phyloP scores from a whole-genome alignment of 768 basidiomycete genomes.

The Boletus edulis region DNA sequence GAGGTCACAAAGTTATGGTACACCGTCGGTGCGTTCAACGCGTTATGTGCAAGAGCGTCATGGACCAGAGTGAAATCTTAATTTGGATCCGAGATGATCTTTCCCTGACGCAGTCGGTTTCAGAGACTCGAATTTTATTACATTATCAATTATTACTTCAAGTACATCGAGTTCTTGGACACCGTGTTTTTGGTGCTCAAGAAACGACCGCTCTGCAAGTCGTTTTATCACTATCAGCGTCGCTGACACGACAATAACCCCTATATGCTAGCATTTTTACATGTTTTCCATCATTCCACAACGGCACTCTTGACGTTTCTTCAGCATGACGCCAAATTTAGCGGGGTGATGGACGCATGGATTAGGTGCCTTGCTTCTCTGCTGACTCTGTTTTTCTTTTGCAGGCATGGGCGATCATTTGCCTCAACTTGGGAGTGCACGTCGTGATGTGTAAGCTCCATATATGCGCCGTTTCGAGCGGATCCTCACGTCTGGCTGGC shows the following conservation, averaged over 20 bases:
- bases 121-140: constrained; percentile 92
- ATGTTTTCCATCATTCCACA: constrained; percentile 97
- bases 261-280: constrained; percentile 72
- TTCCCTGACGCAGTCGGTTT: neutral
- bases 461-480: neutral
- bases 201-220: constrained; percentile 92
- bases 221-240: neutral
- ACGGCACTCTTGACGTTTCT: constrained; percentile 91
- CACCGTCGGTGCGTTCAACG: constrained; percentile 68
- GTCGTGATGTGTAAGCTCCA: constrained; percentile 86
- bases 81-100: neutral
- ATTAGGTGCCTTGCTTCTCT: neutral
- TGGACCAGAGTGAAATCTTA: constrained; percentile 75
- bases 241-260: neutral
- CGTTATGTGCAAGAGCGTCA: constrained; percentile 67
- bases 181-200: constrained; percentile 94
- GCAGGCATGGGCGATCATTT: constrained; percentile 90
- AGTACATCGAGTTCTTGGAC: constrained; percentile 92
- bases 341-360: constrained; percentile 51
- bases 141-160: constrained; percentile 97
- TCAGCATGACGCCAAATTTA: constrained; percentile 85
- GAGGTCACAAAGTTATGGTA: constrained; percentile 76
- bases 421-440: constrained; percentile 85
- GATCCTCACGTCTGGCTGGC: neutral
- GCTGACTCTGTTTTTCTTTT: neutral